phyloP scores from a whole-genome alignment of 1,284 basidiomycete genomes.

The Apiotrichum domesticum region DNA sequence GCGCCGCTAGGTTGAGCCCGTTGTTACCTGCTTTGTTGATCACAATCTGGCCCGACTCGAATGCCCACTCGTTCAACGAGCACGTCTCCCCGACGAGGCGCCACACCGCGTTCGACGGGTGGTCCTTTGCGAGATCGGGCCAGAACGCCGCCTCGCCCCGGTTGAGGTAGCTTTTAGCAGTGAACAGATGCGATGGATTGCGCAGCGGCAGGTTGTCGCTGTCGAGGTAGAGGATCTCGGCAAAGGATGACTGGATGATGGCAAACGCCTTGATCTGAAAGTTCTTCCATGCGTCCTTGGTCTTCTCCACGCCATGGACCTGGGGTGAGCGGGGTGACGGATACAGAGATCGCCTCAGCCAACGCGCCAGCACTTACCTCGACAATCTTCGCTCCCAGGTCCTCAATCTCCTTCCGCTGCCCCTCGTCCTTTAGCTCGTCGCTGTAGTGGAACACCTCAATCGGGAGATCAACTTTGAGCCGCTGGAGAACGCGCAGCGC shows the following conservation, averaged over 20 bases:
- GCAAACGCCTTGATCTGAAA: slow-evolving; percentile 49
- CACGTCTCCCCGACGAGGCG: slow-evolving; percentile 49
- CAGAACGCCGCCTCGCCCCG: slow-evolving; percentile 49
- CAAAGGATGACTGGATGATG: slow-evolving; percentile 47
- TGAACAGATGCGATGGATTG: slow-evolving; percentile 47
- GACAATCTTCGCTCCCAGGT: slow-evolving; percentile 40
- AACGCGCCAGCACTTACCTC: slow-evolving; percentile 20
- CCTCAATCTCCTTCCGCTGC: slow-evolving; percentile 34
- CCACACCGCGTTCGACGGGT: slow-evolving; percentile 51
- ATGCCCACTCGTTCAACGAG: slow-evolving; percentile 38
- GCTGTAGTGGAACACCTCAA: slow-evolving; percentile 49
- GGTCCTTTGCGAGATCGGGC: slow-evolving; percentile 51
- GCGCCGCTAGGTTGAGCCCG: slow-evolving; percentile 49
- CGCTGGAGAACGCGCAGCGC: slow-evolving; percentile 42
- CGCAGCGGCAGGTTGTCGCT: slow-evolving; percentile 49
- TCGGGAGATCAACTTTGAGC: slow-evolving; percentile 41
- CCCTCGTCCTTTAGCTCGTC: slow-evolving; percentile 40
- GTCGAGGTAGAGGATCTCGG: slow-evolving; percentile 48
- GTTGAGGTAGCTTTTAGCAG: slow-evolving; percentile 37
- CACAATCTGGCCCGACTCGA: slow-evolving; percentile 49
- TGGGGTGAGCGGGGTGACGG: slow-evolving; percentile 13
- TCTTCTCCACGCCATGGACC: slow-evolving; percentile 24
- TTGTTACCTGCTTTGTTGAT: slow-evolving; percentile 49
- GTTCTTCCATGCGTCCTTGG: slow-evolving; percentile 34
- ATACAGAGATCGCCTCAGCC: background rate